Base-by-base conservation (phyloP, 1,284 basidiomycete genomes). In the Ceratobasidium sp. region DNA sequence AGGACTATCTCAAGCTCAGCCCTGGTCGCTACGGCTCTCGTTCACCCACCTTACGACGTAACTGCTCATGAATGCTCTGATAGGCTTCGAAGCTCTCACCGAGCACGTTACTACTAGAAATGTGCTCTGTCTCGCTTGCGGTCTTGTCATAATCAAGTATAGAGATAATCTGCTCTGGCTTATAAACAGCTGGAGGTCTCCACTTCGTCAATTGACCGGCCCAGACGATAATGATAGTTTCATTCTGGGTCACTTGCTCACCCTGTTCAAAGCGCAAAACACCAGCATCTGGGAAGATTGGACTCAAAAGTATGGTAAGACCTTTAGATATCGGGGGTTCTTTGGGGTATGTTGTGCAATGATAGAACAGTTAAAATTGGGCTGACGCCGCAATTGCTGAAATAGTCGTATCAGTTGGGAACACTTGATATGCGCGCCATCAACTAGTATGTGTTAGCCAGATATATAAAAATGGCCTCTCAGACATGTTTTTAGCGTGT, bases 101-200 rank as follows among this genome's bases (percentile, higher is more conserved):
- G 33, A 33, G 33, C 33, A 33, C 33, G 4, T 33, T 53, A 53
- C 49, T 53, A 53, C 33, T 53, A 26, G 63, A 55, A 68, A 60
- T 68, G 18, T 73, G 44, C 39, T 40, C 44, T 61, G n/a, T 75
- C 4, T 33, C 71, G 56, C 46, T 71, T 42, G 80, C 63, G 20
- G 82, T 84, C 26, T 71, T 10, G 39, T 51, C 26, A 33, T 33
- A 33, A 33, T 71, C 53, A 71, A 56, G 39, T 44, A 56, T 15
- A 5, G 28, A 1, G 28, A 40, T 13, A n/a, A 60, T 20, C 4
- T 71, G 33, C 26, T 13, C 28, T 28, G n/a, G 28, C 53, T 26
- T n/a, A 15, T 58, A n/a, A n/a, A 42, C 12, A 71, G 53, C 26
- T 61, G 69, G 51, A 40, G 28, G 10, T 71, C 69, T 13, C 69